Evolutionary conservation across 2,329 filamentous ascomycete genomes (phyloP).

Genomic region (Aspergillus jensenii): DNA sequence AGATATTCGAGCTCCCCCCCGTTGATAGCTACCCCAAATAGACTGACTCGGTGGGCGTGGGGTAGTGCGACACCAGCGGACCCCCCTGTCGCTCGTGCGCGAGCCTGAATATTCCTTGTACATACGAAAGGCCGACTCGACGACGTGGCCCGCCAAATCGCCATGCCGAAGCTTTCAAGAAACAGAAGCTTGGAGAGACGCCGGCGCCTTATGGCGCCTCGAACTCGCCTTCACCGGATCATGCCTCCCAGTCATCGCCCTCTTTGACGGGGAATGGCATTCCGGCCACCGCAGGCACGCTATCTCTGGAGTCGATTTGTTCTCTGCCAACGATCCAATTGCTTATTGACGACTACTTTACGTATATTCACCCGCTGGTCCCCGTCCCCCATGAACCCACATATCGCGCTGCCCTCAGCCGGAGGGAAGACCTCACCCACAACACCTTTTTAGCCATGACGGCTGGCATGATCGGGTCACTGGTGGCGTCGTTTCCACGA

Average conservation of each 20-base stretch:
- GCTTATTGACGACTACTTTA: constrained; percentile 49
- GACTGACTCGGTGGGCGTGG: constrained; percentile 11
- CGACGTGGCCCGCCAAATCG: constrained; percentile 65
- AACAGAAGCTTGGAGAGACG: constrained; percentile 50
- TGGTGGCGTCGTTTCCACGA: constrained; percentile 48
- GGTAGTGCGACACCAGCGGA: constrained; percentile 64
- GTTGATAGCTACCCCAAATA: constrained; percentile 1
- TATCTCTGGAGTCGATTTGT: constrained; percentile 52
- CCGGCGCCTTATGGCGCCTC: constrained; percentile 35
- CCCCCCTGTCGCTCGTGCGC: constrained; percentile 66
- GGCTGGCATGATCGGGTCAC: constrained; percentile 46
- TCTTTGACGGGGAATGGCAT: constrained; percentile 13
- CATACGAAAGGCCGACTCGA: constrained; percentile 63
- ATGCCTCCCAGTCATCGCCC: constrained; percentile 41
- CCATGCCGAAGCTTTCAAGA: constrained; percentile 67
- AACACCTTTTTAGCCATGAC: constrained; percentile 45
- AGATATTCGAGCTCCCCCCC: constrained; percentile 7
- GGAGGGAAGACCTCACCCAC: constrained; percentile 43
- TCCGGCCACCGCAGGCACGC: constrained; percentile 41
- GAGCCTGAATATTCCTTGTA: constrained; percentile 66
- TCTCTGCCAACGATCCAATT: constrained; percentile 40
- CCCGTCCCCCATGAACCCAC: constrained; percentile 49
- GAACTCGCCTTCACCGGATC: constrained; percentile 43
- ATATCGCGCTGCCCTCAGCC: constrained; percentile 45
- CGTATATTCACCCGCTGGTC: constrained; percentile 48